phyloP scores from a whole-genome alignment of 1,284 basidiomycete species.

The Ustilago bromivora region DNA sequence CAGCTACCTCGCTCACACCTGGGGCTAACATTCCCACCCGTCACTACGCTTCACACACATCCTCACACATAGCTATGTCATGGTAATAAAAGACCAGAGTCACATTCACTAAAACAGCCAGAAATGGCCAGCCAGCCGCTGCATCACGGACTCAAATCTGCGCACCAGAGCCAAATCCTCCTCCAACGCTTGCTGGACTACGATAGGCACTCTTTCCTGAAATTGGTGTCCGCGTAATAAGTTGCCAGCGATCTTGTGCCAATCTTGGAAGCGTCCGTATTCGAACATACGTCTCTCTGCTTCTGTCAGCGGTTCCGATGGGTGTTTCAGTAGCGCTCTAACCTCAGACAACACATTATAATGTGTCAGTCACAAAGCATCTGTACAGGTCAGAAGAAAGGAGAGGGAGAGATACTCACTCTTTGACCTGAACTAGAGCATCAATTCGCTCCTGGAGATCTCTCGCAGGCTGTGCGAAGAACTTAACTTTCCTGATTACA shows the following conservation, averaged over 20 bases:
- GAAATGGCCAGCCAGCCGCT: neutral
- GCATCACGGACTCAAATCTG: neutral
- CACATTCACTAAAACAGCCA: neutral
- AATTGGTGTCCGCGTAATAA: neutral
- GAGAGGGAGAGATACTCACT: neutral
- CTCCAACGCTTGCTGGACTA: neutral
- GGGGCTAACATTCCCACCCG: neutral
- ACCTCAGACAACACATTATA: neutral
- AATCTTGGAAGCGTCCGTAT: neutral
- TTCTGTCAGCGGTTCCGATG: neutral
- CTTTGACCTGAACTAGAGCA: neutral
- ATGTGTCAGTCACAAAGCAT: neutral
- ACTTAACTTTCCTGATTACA: neutral
- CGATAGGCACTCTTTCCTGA: neutral
- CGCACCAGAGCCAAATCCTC: neutral
- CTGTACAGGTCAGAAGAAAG: neutral
- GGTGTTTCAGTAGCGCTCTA: neutral
- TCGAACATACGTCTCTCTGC: neutral
- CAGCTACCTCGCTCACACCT: constrained; percentile 24
- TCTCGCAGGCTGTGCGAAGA: neutral
- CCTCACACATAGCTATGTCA: too few species aligned
- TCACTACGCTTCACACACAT: neutral
- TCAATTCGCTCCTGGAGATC: neutral
- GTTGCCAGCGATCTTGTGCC: neutral
- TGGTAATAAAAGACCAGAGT: neutral